These are phyloP conservation scores for Chlorella variabilis DNA, from an alignment of 163 green algal species.

Conservation along the genomic window DNA sequence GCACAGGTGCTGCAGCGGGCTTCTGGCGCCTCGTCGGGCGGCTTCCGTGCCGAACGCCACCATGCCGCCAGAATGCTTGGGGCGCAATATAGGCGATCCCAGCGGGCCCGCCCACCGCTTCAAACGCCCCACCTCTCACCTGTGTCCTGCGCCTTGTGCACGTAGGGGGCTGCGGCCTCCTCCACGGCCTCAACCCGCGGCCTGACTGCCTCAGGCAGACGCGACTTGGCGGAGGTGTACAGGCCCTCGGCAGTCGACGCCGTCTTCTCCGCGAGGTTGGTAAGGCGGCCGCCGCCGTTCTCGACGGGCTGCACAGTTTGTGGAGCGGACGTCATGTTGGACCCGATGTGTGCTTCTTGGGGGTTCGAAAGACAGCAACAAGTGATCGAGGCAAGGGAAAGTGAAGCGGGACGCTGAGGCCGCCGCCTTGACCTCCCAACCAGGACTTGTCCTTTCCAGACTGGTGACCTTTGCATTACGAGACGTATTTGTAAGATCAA, in stretches of 20 bases:
- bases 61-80: background rate
- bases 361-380: too few species aligned
- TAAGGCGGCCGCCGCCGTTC: background rate
- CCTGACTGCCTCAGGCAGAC: conserved; percentile 34
- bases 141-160: conserved; percentile 51
- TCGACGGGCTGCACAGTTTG: background rate
- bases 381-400: too few species aligned
- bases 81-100: background rate
- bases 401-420: too few species aligned
- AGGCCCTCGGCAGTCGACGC: conserved; percentile 21
- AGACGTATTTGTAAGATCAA: background rate
- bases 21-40: too few species aligned
- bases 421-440: too few species aligned
- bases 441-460: too few species aligned
- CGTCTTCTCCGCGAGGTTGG: conserved; percentile 42
- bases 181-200: conserved; percentile 32
- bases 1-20: too few species aligned
- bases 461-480: too few species aligned
- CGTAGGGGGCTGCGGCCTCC: conserved; percentile 40
- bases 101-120: background rate
- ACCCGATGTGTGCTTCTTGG: too few species aligned
- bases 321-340: too few species aligned
- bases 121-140: too few species aligned
- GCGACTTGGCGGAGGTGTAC: conserved; percentile 41
- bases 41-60: background rate